Evolutionary conservation across 345 rosid genomes (phyloP).

Genomic region (Combretum micranthum): DNA sequence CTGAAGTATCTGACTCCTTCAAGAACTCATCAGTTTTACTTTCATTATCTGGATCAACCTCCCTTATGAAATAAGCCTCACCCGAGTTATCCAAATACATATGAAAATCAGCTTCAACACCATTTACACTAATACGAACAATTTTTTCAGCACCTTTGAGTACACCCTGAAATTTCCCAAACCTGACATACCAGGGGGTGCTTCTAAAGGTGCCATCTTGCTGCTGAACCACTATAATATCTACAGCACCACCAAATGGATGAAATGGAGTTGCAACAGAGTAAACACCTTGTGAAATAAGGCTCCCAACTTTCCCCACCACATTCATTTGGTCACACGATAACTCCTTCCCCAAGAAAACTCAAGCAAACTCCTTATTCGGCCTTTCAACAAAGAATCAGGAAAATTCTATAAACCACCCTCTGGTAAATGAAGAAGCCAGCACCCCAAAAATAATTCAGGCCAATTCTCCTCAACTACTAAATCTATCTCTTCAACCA

Average conservation of each 20-base stretch:
- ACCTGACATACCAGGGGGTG: slow-evolving; percentile 90
- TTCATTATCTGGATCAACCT: slow-evolving; percentile 46
- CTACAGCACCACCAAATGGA: slow-evolving; percentile 96
- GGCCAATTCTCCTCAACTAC: too few relatives aligned
- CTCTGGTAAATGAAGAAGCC: too few relatives aligned
- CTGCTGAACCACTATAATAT: slow-evolving; percentile 84
- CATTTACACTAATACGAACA: slow-evolving; percentile 72
- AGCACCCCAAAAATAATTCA: too few relatives aligned
- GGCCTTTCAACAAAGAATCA: slow-evolving; percentile 2
- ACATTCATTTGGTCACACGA: slow-evolving; percentile 56
- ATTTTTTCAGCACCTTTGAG: slow-evolving; percentile 81
- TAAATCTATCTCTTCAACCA: not conserved
- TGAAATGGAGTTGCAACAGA: slow-evolving; percentile 93
- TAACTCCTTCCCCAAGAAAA: slow-evolving; percentile 6
- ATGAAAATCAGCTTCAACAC: slow-evolving; percentile 67
- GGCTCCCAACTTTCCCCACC: slow-evolving; percentile 83
- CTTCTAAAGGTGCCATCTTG: slow-evolving; percentile 75
- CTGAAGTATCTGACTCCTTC: slow-evolving; percentile 16
- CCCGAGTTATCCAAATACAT: slow-evolving; percentile 95
- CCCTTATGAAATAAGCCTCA: slow-evolving; percentile 78
- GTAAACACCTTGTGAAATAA: slow-evolving; percentile 79
- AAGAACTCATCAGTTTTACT: slow-evolving; percentile 14
- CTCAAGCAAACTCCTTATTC: slow-evolving; percentile 1
- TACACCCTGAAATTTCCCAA: slow-evolving; percentile 95
- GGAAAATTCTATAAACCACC: not conserved